Base-by-base conservation (phyloP, 495 filamentous ascomycete genomes). In the Hypoxylon trugodes region DNA sequence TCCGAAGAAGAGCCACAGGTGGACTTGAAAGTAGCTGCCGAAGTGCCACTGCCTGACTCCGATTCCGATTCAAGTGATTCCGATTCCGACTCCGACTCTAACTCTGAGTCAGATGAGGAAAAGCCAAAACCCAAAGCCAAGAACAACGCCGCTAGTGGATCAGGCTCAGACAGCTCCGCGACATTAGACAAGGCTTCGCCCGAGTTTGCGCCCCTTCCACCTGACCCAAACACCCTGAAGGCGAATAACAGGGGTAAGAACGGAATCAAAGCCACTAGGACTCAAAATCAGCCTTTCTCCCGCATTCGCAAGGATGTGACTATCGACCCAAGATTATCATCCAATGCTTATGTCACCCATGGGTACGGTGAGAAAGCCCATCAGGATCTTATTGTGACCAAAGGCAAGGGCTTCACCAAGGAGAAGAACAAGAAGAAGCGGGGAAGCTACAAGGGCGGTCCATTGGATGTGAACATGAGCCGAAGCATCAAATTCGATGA, bases 361-460 rank as follows among this genome's bases (percentile, higher is more conserved):
- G 91, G 91, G 32, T 99, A 97, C 71, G 93, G 93, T 4, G 87
- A 94, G 48, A 86, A 86, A 48, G 96, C 96, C 28, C 90, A 90
- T 66, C 82, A 89, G 56, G 94, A 97, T 73, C 77, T 99, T 45
- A 90, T 89, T 24, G 85, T 96, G 19, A 97, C 94, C 21, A 92
- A 88, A 72, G 96, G 96, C 52, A 98, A 96, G 80, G 91, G 91
- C 10, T 99, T 99, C 78, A 99, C 94, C 50, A 99, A 99, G 83
- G 96, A 98, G 79, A 99, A 99, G 87, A 97, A 99, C 75, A 99
- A 98, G 78, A 87, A 87, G 79, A 92, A 92, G 82, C 77, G 90
- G 67, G 96, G 96, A 41, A 90, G 86, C 46, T 96, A 96, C 79
- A 84, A 88, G 50, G 93, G 93, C 9, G 93, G 93, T 6, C 79